Evolutionary conservation across 305 asterid genomes (phyloP), one percentile per base, ranked within the genome.

Genomic region (Salvia sclarea): DNA sequence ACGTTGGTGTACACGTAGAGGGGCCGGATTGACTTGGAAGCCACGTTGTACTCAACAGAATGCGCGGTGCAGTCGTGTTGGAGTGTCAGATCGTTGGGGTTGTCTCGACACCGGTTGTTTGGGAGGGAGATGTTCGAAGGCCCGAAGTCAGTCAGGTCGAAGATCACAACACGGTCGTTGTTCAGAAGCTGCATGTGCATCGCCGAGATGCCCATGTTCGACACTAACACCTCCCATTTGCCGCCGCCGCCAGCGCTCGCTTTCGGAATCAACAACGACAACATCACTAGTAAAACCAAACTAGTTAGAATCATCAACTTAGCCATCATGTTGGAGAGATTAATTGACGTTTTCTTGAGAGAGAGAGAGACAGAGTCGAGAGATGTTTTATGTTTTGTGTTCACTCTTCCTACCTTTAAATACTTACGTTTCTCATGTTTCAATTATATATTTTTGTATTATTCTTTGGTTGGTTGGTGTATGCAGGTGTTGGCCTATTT

Each of bases 171-270:
- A 16, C 70, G 74, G 40, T 86, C 89, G 38, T 66, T 80, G 78
- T 80, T 17, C 65, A 86, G 86, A 59, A 84, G 89, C 67, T 86
- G 89, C 89, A 86, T 78, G 86, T 86, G 92, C 89, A 86, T 86
- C 70, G 89, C 89, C 1, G 86, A 77, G 0, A 86, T 57, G 4
- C 89, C 89, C 21, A 63, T 72, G 77, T 76, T 78, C 37, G 83
- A 21, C 3, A 14, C 57, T 5, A 85, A 77, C 0, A 78, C 2
- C 4, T 59, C 65, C 88, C 90, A 85, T 17, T 38, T 56, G 31
- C 85, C 86, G 8, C 74, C 77, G 52, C 18, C 64, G 0, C n/a
- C 3, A n/a, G 64, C 47, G 4, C 1, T 2, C 1, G n/a, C 30
- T 17, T 9, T 47, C 24, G 9, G 5, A 2, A 41, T 13, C 7